phyloP scores from a whole-genome alignment of 257 asterid genomes.

The Haberlea rhodopensis region DNA sequence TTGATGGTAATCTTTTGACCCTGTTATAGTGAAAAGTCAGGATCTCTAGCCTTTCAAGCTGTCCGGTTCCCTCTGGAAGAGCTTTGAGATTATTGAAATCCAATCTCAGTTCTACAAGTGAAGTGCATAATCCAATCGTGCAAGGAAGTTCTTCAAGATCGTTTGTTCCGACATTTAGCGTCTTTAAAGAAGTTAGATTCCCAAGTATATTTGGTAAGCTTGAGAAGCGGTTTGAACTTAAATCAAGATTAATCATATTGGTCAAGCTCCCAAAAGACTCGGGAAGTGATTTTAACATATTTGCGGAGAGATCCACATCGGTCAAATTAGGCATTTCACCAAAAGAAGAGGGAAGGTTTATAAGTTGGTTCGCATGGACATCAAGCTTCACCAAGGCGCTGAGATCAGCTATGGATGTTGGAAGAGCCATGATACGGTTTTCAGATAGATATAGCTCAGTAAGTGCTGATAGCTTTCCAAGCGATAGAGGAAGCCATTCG shows the following conservation, averaged over 20 bases:
- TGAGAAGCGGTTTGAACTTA: slow-evolving; percentile 59
- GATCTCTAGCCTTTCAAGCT: slow-evolving; percentile 58
- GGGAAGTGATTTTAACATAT: slow-evolving; percentile 70
- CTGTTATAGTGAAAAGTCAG: slow-evolving; percentile 71
- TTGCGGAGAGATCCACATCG: slow-evolving; percentile 57
- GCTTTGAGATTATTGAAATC: slow-evolving; percentile 71
- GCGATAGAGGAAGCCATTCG: slow-evolving; percentile 85
- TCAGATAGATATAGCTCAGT: slow-evolving; percentile 55
- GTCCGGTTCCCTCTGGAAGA: slow-evolving; percentile 72
- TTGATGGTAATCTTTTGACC: slow-evolving; percentile 55
- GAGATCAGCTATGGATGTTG: slow-evolving; percentile 51
- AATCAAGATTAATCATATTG: slow-evolving; percentile 56
- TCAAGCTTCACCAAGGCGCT: slow-evolving; percentile 54
- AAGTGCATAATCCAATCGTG: slow-evolving; percentile 62
- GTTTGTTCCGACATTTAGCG: slow-evolving; percentile 49
- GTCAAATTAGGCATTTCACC: slow-evolving; percentile 60
- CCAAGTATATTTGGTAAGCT: slow-evolving; percentile 59
- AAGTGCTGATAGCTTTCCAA: slow-evolving; percentile 62
- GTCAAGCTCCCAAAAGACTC: slow-evolving; percentile 60
- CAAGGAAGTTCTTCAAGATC: slow-evolving; percentile 76
- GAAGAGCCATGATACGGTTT: slow-evolving; percentile 81
- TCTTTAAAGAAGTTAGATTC: slow-evolving; percentile 49
- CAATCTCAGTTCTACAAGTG: slow-evolving; percentile 65
- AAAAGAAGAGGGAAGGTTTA: slow-evolving; percentile 74
- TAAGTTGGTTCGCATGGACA: slow-evolving; percentile 64